Percentiles rank a stretch among this genome's conserved stretches.
Conservation (phyloP, 1,284 basidiomycete species). For the Golubevia sp. region DNA sequence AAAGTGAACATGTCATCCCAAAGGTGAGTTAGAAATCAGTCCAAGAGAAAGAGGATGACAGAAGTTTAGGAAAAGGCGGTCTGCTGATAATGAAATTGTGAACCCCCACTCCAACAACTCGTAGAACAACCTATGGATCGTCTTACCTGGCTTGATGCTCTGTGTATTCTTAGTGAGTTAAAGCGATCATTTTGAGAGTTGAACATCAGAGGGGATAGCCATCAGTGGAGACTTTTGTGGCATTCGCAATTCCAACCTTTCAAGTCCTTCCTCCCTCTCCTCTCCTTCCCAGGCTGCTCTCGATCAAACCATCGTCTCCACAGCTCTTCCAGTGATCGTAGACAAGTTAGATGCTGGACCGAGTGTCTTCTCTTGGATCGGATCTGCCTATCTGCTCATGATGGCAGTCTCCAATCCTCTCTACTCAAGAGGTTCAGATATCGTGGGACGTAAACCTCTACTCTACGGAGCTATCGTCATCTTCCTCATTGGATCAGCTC, state of each 20-base stretch:
- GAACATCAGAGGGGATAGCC: too few relatives aligned
- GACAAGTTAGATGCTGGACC: constrained; percentile 23
- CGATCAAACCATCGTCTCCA: constrained; percentile 46
- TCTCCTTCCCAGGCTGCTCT: constrained; percentile 18
- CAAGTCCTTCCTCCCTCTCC: not conserved
- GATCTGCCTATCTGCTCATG: constrained; percentile 42
- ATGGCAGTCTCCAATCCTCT: constrained; percentile 37
- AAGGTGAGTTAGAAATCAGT: not conserved
- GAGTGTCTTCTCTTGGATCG: constrained; percentile 37
- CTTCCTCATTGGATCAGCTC: constrained; percentile 78
- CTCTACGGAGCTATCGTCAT: constrained; percentile 72
- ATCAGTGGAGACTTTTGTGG: too few relatives aligned
- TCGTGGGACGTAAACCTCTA: constrained; percentile 68
- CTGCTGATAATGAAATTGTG: too few relatives aligned
- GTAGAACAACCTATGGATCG: constrained; percentile 41
- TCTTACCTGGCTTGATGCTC: constrained; percentile 38
- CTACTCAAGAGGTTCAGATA: constrained; percentile 40
- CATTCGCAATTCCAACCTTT: too few relatives aligned
- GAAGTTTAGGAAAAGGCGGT: too few relatives aligned
- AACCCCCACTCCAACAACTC: too few relatives aligned
- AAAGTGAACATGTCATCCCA: constrained; percentile 23
- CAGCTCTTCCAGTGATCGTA: constrained; percentile 41
- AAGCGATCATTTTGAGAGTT: not conserved
- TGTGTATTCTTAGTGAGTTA: constrained; percentile 18
- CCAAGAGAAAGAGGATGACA: too few relatives aligned